phyloP scores from a whole-genome alignment of 805 yeast genomes.

The Yamadazyma ubonensis region DNA sequence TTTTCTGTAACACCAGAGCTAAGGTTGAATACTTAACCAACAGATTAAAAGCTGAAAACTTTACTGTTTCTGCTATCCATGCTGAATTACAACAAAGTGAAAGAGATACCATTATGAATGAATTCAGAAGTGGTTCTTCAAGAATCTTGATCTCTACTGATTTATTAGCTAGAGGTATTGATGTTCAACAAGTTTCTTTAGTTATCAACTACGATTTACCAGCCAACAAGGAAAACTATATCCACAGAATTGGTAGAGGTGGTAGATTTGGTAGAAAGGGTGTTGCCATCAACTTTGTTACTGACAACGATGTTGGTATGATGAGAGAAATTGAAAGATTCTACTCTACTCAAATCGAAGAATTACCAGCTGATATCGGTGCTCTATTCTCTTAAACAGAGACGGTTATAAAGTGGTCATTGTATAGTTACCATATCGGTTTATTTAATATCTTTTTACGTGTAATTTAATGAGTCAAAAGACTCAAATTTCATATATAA shows the following conservation, averaged over 20 bases:
- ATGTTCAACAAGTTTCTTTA: constrained; percentile 94
- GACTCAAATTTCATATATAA: constrained; percentile 1
- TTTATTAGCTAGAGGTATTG: constrained; percentile 96
- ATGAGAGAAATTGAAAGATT: constrained; percentile 85
- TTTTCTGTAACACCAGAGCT: constrained; percentile 93
- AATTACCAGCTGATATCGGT: constrained; percentile 81
- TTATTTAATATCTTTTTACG: constrained; percentile 7
- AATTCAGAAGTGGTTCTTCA: constrained; percentile 91
- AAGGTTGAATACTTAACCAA: constrained; percentile 89
- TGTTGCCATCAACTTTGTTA: constrained; percentile 92
- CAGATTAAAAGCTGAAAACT: constrained; percentile 72
- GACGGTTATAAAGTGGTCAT: neutral
- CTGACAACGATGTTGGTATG: constrained; percentile 69
- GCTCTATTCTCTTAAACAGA: constrained; percentile 42
- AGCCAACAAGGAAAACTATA: constrained; percentile 84
- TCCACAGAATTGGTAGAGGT: constrained; percentile 97
- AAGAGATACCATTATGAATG: constrained; percentile 92
- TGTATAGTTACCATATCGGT: neutral
- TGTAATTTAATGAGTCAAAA: constrained; percentile 7
- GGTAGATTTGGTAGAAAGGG: constrained; percentile 99
- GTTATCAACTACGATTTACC: constrained; percentile 95
- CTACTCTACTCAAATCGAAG: constrained; percentile 86
- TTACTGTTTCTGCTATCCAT: constrained; percentile 93
- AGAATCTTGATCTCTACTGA: constrained; percentile 92
- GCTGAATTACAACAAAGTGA: constrained; percentile 93